Evolutionary conservation across 306 rosid genomes (phyloP).

Genomic region (Sphenostylis stenocarpa): DNA sequence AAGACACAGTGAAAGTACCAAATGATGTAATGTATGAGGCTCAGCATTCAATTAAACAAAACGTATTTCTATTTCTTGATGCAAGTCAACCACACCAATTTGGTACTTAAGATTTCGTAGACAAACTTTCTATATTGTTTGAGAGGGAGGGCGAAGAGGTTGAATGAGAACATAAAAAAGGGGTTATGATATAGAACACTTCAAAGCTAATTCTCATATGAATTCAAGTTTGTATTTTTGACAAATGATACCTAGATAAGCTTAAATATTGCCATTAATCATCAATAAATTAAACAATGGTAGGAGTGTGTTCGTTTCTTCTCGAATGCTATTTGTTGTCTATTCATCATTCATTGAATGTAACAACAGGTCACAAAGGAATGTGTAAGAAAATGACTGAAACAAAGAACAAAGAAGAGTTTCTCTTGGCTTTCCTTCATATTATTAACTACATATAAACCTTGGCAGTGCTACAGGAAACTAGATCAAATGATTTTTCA

Average conservation of each 20-base stretch:
- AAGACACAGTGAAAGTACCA: conserved; percentile 16
- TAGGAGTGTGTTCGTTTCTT: background rate
- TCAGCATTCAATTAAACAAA: background rate
- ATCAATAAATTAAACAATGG: background rate
- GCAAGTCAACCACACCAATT: conserved; percentile 33
- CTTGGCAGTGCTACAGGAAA: too few species aligned
- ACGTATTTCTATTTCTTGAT: background rate
- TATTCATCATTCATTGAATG: background rate
- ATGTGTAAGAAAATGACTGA: background rate
- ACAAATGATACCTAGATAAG: conserved; percentile 11
- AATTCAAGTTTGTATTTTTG: background rate
- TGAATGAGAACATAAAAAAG: background rate
- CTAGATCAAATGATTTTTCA: background rate
- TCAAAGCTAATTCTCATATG: background rate
- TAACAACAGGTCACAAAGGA: background rate
- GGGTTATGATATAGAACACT: background rate
- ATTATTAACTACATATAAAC: background rate
- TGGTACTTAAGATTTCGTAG: background rate
- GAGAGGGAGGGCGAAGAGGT: background rate
- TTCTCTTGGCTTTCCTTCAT: conserved; percentile 5
- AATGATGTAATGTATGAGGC: background rate
- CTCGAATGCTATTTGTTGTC: background rate
- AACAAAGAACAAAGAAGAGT: background rate
- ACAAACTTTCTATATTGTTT: background rate
- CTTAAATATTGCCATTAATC: conserved; percentile 21